Base-by-base conservation (phyloP, 768 basidiomycete genomes). In the Amanita muscaria region DNA sequence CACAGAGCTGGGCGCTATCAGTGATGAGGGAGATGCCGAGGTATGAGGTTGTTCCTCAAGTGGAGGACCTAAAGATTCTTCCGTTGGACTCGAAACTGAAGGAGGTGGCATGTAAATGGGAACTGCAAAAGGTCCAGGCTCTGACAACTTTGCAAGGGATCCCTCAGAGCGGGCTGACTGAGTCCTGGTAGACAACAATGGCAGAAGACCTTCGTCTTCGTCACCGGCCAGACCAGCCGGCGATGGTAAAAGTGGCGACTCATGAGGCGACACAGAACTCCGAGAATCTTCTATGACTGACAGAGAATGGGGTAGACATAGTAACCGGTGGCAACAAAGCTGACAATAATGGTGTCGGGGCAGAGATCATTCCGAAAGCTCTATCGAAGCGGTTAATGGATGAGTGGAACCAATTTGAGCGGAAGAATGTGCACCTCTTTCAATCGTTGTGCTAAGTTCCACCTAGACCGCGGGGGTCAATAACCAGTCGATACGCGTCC, bases 381-480 rank as follows among this genome's bases (percentile, higher is more conserved):
- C n/a, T n/a, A n/a, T n/a, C n/a, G n/a, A 48, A 54, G 50, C 42
- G 42, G 53, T 46, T 50, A 56, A 49, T 47, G 33, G 44, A 46
- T 39, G 30, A 46, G 29, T 39, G 45, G 47, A 42, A 53, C 40
- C 24, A 32, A 39, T 40, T 46, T 41, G 52, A 47, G 57, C 44
- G 40, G 46, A 48, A 54, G 40, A 51, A 53, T 55, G 55, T 62
- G 58, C 55, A 84, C 86, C 76, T 84, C 77, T 68, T 77, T 77
- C 53, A 85, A 73, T 44, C 80, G 70, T 57, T 59, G 70, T 10
- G 75, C 80, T 40, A 86, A 68, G 25, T 77, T 78, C 48, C 79
- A 79, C 45, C 84, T 84, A 11, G 74, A 79, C 45, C 70, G 59
- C 14, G 77, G 77, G 5, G 72, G 65, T 34, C 63, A 64, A 49